These are phyloP conservation scores for Rhinocladiella mackenziei DNA, from an alignment of 2,329 filamentous ascomycete genomes.

Conservation along the genomic window DNA sequence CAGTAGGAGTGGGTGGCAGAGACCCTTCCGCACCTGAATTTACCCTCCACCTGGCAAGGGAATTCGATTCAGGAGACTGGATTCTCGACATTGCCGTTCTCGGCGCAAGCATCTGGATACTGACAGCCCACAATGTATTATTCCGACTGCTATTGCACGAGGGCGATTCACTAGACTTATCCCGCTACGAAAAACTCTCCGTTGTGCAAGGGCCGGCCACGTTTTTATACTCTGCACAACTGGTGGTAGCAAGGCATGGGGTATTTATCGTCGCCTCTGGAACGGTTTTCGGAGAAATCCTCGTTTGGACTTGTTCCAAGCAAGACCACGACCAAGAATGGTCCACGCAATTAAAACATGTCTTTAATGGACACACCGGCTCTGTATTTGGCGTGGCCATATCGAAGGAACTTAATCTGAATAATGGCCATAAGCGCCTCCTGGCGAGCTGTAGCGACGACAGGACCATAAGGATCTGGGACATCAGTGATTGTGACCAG, in stretches of 20 bases:
- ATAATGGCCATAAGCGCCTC: conserved; percentile 51
- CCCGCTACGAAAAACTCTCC: conserved; percentile 34
- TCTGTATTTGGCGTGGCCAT: conserved; percentile 89
- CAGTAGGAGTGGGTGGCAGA: not conserved
- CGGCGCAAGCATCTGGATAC: conserved; percentile 51
- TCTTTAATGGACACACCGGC: conserved; percentile 73
- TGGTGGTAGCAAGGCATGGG: conserved; percentile 58
- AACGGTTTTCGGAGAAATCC: conserved; percentile 89
- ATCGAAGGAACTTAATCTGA: conserved; percentile 52
- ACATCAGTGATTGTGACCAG: conserved; percentile 61
- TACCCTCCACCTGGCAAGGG: conserved; percentile 36
- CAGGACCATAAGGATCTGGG: conserved; percentile 82
- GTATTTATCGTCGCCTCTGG: conserved; percentile 75
- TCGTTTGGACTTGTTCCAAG: conserved; percentile 72
- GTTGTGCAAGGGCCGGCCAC: conserved; percentile 61
- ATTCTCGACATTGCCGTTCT: conserved; percentile 60
- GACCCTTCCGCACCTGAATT: conserved; percentile 31
- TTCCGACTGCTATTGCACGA: conserved; percentile 44
- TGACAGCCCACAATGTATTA: conserved; percentile 86
- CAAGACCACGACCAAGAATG: conserved; percentile 23
- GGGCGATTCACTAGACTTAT: conserved; percentile 22
- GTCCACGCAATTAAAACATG: conserved; percentile 48
- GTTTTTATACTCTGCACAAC: conserved; percentile 79
- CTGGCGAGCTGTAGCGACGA: conserved; percentile 94
- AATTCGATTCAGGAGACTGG: conserved; percentile 64